phyloP scores from a whole-genome alignment of 2,329 filamentous ascomycete species.

The Aureobasidium sp. region DNA sequence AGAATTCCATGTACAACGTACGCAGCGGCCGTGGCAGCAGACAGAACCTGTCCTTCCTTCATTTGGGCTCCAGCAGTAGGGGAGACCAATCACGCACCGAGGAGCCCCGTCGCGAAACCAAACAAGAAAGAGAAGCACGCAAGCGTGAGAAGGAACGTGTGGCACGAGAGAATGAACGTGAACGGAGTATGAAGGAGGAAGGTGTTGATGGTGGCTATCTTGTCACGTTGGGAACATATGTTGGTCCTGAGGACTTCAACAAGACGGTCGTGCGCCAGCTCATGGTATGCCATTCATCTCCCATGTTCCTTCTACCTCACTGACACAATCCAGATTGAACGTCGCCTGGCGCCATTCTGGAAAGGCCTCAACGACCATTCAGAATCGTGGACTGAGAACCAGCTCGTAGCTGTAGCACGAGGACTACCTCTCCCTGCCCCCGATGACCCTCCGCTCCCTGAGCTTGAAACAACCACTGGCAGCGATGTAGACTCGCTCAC shows the following conservation, averaged over 20 bases:
- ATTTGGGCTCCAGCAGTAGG: slow-evolving; percentile 40
- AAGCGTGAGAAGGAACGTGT: slow-evolving; percentile 74
- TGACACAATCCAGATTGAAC: slow-evolving; percentile 63
- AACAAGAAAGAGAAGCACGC: slow-evolving; percentile 82
- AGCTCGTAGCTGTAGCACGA: slow-evolving; percentile 84
- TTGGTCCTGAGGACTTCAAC: slow-evolving; percentile 86
- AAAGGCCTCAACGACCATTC: slow-evolving; percentile 84
- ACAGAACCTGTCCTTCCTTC: slow-evolving; percentile 52
- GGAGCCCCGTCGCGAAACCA: slow-evolving; percentile 72
- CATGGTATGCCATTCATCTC: slow-evolving; percentile 54
- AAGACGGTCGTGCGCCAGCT: slow-evolving; percentile 82
- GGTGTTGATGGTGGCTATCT: slow-evolving; percentile 90
- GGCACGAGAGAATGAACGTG: slow-evolving; percentile 71
- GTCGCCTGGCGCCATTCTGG: slow-evolving; percentile 91
- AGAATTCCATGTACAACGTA: slow-evolving; percentile 37
- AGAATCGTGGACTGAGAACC: slow-evolving; percentile 85
- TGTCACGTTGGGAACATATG: slow-evolving; percentile 91
- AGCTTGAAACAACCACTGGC: slow-evolving; percentile 52
- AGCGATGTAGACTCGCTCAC: slow-evolving; percentile 64
- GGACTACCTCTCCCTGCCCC: slow-evolving; percentile 77
- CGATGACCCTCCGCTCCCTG: slow-evolving; percentile 67
- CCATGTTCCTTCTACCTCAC: background rate
- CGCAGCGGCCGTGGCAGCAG: slow-evolving; percentile 44
- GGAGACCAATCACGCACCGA: slow-evolving; percentile 26
- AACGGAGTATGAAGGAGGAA: slow-evolving; percentile 84